Conservation (phyloP, 106 monocot species). For the Apostasia shenzhenica region DNA sequence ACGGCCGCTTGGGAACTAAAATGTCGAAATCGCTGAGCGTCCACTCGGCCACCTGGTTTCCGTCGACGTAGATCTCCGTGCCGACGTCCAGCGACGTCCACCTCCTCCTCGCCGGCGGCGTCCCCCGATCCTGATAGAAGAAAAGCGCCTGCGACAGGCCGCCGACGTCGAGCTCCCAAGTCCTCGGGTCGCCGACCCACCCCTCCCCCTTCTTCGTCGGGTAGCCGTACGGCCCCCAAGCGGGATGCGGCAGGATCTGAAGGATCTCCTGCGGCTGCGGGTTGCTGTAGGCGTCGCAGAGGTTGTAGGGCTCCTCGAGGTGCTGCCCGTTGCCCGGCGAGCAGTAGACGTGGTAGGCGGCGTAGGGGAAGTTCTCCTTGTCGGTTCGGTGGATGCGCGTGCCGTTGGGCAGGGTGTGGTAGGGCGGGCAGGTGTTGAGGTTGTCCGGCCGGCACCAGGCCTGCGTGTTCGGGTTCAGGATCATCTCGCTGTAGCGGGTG, state of each 20-base stretch:
- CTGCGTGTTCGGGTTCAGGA: slow-evolving; percentile 52
- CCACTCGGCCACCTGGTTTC: slow-evolving; percentile 48
- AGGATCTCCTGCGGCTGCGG: slow-evolving; percentile 81
- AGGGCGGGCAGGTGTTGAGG: slow-evolving; percentile 51
- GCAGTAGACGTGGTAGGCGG: slow-evolving; percentile 73
- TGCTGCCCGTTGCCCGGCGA: slow-evolving; percentile 56
- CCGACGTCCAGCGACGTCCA: slow-evolving; percentile 74
- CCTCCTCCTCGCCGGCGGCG: slow-evolving; percentile 33
- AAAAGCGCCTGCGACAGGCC: slow-evolving; percentile 49
- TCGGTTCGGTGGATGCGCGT: slow-evolving; percentile 45
- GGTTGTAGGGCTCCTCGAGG: slow-evolving; percentile 50
- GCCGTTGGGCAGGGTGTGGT: slow-evolving; percentile 62
- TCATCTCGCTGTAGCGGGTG: slow-evolving; percentile 88
- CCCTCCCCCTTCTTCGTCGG: slow-evolving; percentile 66
- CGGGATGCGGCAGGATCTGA: slow-evolving; percentile 75
- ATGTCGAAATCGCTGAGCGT: slow-evolving; percentile 58
- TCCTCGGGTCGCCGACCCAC: slow-evolving; percentile 67
- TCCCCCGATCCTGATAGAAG: slow-evolving; percentile 82
- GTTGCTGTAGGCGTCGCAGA: slow-evolving; percentile 82
- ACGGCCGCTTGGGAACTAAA: slow-evolving; percentile 25
- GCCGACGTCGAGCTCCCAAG: slow-evolving; percentile 75
- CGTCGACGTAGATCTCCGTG: slow-evolving; percentile 52
- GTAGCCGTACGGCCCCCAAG: slow-evolving; percentile 72
- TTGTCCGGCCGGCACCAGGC: slow-evolving; percentile 41
- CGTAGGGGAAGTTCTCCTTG: slow-evolving; percentile 40